These are phyloP conservation scores for Syzygium aqueum DNA, from an alignment of 345 rosid genomes.

Conservation along the genomic window DNA sequence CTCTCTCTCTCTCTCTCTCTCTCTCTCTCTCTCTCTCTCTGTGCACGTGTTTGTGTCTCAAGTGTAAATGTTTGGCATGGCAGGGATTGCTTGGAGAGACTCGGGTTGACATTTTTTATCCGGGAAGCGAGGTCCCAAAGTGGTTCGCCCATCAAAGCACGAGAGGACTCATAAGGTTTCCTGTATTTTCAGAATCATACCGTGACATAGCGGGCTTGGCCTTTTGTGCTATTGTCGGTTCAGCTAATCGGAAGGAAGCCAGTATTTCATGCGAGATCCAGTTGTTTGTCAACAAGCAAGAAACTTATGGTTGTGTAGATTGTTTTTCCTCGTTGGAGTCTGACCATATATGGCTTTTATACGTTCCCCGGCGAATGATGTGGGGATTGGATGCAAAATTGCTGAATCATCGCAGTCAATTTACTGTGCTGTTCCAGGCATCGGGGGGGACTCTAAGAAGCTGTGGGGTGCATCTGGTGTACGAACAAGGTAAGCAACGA, in stretches of 20 bases:
- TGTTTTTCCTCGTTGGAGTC: too few species aligned
- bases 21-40: too few species aligned
- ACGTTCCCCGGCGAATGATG: too few species aligned
- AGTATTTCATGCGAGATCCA: too few species aligned
- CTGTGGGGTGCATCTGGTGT: too few species aligned
- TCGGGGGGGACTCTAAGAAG: too few species aligned
- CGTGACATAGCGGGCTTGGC: neutral
- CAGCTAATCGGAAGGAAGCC: neutral
- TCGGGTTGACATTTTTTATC: neutral
- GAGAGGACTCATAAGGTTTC: neutral
- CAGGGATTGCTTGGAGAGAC: neutral
- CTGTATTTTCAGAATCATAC: neutral
- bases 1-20: neutral
- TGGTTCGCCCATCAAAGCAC: neutral
- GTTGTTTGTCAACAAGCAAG: neutral
- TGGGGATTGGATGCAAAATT: too few species aligned
- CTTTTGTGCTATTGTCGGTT: neutral
- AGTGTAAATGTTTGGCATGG: fast-evolving
- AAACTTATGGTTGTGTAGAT: too few species aligned
- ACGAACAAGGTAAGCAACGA: too few species aligned
- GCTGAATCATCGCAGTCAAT: too few species aligned
- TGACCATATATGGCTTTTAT: too few species aligned
- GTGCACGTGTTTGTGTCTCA: neutral
- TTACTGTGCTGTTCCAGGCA: too few species aligned
- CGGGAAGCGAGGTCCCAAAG: neutral